Base-by-base conservation (phyloP, 441 rosid species). In the Bocquillonia castaneifolia region DNA sequence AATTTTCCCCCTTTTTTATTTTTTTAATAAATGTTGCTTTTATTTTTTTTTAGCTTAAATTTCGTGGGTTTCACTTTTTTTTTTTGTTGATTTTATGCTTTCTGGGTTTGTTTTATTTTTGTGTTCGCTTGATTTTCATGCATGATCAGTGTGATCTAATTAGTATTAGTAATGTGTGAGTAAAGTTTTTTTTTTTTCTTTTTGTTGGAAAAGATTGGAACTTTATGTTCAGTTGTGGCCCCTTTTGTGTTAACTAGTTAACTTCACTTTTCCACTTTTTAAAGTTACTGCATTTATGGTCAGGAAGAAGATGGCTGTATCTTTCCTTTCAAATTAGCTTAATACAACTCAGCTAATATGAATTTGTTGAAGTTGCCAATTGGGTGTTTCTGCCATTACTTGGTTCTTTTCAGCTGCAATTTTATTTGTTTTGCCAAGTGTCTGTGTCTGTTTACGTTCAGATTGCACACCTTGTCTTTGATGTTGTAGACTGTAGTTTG, bases 61-160 rank as follows among this genome's bases (percentile, higher is more conserved):
- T 61, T 70, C 36, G 52, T 70, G 76, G 73, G 65, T 56, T 76
- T 63, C 34, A 53, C 23, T 72, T 70, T 15, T 15, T 56, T 34
- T 53, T 12, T 37, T 34, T 65, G n/a, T 50, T 0, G 45, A 26
- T 68, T 62, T 67, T 57, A 55, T 63, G 59, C 56, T 69, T 72
- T 58, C n/a, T 37, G 29, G 59, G 54, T 50, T 20, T 50, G 1
- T 18, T 48, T n/a, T 48, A 8, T 18, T 18, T 20, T 67, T 37
- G 14, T 55, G 59, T 42, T 44, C 59, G 17, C 5, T 61, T 37
- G 74, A 63, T 64, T 40, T 53, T 60, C 47, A n/a, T n/a, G n/a
- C n/a, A n/a, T n/a, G n/a, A n/a, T n/a, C n/a, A n/a, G n/a, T n/a
- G n/a, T n/a, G n/a, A n/a, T n/a, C n/a, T n/a, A n/a, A n/a, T n/a